These are phyloP conservation scores for Mycena citricolor DNA, from an alignment of 1,284 basidiomycete species.

Conservation along the genomic window DNA sequence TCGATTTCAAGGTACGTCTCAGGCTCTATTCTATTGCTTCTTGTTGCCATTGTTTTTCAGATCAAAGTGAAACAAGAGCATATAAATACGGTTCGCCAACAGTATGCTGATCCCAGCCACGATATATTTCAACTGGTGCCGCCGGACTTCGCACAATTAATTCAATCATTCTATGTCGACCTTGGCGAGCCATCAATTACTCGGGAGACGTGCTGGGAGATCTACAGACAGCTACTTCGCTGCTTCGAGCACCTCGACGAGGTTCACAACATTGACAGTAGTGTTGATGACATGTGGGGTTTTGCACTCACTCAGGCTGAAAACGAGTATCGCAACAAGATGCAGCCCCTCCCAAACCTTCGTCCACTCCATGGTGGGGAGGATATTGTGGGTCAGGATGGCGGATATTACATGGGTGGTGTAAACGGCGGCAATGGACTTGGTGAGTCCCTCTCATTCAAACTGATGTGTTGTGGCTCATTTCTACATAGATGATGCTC, in stretches of 20 bases:
- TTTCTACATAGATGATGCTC: no score
- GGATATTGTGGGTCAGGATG: no score
- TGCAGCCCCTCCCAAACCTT: no score
- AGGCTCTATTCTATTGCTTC: not conserved
- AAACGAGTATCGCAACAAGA: no score
- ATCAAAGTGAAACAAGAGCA: not conserved
- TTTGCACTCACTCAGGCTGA: no score
- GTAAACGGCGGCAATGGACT: no score
- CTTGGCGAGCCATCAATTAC: not conserved
- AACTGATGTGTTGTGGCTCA: no score
- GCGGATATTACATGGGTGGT: no score
- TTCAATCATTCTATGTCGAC: conserved; percentile 1
- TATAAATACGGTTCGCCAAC: not conserved
- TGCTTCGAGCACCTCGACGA: not conserved
- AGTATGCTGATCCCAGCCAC: not conserved
- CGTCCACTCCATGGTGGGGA: no score
- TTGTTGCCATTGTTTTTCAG: not conserved
- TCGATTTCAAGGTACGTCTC: conserved; percentile 9
- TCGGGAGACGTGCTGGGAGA: not conserved
- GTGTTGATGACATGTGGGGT: no score
- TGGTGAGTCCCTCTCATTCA: no score
- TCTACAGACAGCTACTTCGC: not conserved
- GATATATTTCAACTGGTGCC: conserved; percentile 7
- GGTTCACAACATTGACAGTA: not conserved
- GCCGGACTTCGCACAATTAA: conserved; percentile 2